Evolutionary conservation across 208 protist genomes (phyloP).

Genomic region (Crithidia bombi): DNA sequence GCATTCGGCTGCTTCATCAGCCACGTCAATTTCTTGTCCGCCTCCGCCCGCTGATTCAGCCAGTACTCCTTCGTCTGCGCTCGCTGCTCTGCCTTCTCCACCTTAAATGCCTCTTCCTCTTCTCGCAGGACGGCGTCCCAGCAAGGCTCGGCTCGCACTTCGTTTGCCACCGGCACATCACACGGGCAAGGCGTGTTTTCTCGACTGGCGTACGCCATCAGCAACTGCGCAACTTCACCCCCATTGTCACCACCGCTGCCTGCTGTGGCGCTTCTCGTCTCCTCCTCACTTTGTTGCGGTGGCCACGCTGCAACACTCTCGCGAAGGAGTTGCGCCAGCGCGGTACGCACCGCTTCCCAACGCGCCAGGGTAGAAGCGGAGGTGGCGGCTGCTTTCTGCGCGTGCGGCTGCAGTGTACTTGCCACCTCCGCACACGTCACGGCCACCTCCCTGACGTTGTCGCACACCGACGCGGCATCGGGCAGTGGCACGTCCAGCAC

Average conservation of each 20-base stretch:
- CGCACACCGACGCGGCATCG: constrained; percentile 18
- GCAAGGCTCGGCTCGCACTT: not conserved
- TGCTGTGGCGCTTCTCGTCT: not conserved
- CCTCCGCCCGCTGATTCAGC: constrained; percentile 29
- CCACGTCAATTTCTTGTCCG: constrained; percentile 59
- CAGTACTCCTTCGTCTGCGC: constrained; percentile 12
- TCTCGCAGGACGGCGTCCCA: constrained; percentile 21
- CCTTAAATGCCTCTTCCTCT: constrained; percentile 21
- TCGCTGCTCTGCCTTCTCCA: constrained; percentile 24
- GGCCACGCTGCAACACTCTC: not conserved
- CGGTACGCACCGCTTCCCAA: constrained; percentile 20
- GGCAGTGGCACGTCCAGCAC: constrained; percentile 41
- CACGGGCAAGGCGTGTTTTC: not conserved
- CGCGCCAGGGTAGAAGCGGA: not conserved
- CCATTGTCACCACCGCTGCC: not conserved
- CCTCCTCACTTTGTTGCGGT: not conserved
- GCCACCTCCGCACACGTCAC: not conserved
- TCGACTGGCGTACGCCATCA: constrained; percentile 14
- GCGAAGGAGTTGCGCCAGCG: constrained; percentile 17
- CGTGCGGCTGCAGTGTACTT: not conserved
- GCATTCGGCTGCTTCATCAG: constrained; percentile 49
- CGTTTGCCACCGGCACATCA: not conserved
- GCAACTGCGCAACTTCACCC: not conserved
- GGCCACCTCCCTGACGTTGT: not conserved
- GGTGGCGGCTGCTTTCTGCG: not conserved